Conservation (phyloP, 345 rosid species). For the Acer saccharum region DNA sequence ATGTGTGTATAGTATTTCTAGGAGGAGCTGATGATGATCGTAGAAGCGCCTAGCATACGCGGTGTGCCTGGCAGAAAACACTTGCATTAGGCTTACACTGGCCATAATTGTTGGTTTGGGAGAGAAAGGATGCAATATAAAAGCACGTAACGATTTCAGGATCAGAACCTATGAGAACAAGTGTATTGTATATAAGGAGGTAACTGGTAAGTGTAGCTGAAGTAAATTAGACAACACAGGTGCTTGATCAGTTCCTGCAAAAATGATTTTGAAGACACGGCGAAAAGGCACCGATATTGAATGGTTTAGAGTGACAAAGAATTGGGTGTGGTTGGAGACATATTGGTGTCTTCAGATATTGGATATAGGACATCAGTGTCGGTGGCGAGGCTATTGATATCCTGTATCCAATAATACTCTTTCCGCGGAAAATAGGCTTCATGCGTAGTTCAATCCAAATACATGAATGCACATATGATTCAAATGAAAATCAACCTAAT, state of each 20-base stretch:
- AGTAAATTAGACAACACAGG: constrained; percentile 21
- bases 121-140: constrained; percentile 30
- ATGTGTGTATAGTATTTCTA: too few species aligned
- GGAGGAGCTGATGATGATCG: too few species aligned
- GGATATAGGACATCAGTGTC: too few species aligned
- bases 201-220: constrained; percentile 14
- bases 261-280: constrained; percentile 42
- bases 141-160: constrained; percentile 31
- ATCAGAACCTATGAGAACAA: neutral
- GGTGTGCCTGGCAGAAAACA: too few species aligned
- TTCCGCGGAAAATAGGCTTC: too few species aligned
- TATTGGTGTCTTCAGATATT: constrained; percentile 18
- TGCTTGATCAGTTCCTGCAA: constrained; percentile 25
- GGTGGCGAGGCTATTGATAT: too few species aligned
- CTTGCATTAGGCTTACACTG: too few species aligned
- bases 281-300: constrained; percentile 19
- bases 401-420: too few species aligned
- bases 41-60: too few species aligned
- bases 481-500: too few species aligned
- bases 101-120: constrained; percentile 17
- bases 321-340: constrained; percentile 44
- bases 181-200: constrained; percentile 25
- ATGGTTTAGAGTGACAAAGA: constrained; percentile 43
- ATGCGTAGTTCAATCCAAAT: too few species aligned
- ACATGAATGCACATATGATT: too few species aligned